Percentiles rank a stretch among this genome's conserved stretches.
These are phyloP conservation scores for Acanthochlamys bracteata DNA, from an alignment of 106 monocot species.

Conservation along the genomic window DNA sequence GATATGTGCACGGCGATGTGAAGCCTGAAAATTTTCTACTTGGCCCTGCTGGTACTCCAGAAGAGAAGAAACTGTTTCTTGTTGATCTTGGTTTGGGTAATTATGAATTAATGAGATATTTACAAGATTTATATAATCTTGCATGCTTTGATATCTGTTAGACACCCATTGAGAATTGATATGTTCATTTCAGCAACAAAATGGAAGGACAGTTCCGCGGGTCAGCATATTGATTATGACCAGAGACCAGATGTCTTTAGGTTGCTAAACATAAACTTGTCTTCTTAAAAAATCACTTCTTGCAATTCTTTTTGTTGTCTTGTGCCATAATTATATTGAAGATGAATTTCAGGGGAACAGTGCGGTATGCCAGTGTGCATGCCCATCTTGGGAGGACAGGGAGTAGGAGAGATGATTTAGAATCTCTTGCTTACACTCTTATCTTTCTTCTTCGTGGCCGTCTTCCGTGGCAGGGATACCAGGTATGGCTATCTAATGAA, in stretches of 20 bases:
- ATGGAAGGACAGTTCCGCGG: constrained; percentile 57
- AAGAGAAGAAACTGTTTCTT: constrained; percentile 91
- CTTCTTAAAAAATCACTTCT: neutral
- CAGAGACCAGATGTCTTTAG: constrained; percentile 86
- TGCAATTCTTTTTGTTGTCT: neutral
- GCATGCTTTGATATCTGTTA: neutral
- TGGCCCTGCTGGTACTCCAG: constrained; percentile 68
- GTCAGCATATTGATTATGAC: constrained; percentile 69
- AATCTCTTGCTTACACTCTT: constrained; percentile 91
- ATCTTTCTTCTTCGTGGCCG: constrained; percentile 84
- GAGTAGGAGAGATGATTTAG: constrained; percentile 90
- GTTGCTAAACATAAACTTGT: constrained; percentile 9
- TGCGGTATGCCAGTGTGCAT: constrained; percentile 95
- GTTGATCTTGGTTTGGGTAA: constrained; percentile 96
- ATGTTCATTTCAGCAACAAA: constrained; percentile 46
- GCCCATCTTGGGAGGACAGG: constrained; percentile 86
- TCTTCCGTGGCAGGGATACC: constrained; percentile 94
- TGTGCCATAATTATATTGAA: neutral
- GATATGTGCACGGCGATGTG: constrained; percentile 97
- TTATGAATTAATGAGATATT: neutral
- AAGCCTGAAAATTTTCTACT: constrained; percentile 97
- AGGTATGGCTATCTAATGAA: constrained; percentile 31
- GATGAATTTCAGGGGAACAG: constrained; percentile 53
- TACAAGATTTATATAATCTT: no score
- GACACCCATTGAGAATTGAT: neutral